Evolutionary conservation across 2,329 filamentous ascomycete species (phyloP).

Genomic region (Aureobasidium sp.): DNA sequence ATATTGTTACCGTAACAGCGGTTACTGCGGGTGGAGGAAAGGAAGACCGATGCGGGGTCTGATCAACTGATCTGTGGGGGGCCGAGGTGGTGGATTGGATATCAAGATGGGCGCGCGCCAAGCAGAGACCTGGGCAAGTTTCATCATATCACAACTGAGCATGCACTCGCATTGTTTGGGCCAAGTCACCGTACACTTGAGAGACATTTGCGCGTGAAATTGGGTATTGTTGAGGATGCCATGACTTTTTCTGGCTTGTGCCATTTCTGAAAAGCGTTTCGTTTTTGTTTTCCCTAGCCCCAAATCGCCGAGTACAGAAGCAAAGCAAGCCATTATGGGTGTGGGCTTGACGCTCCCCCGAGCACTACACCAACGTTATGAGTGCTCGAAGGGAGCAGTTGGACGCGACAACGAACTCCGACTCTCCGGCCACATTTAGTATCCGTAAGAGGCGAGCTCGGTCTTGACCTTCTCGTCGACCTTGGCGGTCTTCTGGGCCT

Average conservation of each 20-base stretch:
- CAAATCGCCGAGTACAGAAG: conserved; percentile 15
- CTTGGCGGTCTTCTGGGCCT: conserved; percentile 87
- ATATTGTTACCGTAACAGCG: neutral
- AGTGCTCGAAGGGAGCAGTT: conserved; percentile 12
- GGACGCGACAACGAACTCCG: conserved; percentile 12
- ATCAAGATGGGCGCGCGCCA: neutral
- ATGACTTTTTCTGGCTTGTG: conserved; percentile 14
- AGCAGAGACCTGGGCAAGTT: neutral
- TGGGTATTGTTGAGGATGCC: conserved; percentile 14
- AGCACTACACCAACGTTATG: conserved; percentile 10
- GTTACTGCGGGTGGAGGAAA: conserved; percentile 4
- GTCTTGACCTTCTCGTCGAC: conserved; percentile 80
- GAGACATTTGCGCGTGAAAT: conserved; percentile 11
- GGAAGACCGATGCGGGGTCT: conserved; percentile 7
- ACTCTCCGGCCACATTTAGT: conserved; percentile 52
- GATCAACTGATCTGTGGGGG: neutral
- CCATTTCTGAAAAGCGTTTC: conserved; percentile 14
- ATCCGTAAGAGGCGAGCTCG: conserved; percentile 84
- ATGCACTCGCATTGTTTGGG: neutral
- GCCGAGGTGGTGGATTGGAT: neutral
- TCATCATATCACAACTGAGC: neutral
- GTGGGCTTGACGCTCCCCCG: conserved; percentile 14
- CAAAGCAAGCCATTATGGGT: conserved; percentile 15
- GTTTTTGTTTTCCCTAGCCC: conserved; percentile 17
- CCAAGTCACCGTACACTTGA: neutral